Percentiles rank a stretch among this genome's conserved stretches.
These are phyloP conservation scores for Pseudevernia furfuracea DNA, from an alignment of 495 filamentous ascomycete genomes.

Conservation along the genomic window DNA sequence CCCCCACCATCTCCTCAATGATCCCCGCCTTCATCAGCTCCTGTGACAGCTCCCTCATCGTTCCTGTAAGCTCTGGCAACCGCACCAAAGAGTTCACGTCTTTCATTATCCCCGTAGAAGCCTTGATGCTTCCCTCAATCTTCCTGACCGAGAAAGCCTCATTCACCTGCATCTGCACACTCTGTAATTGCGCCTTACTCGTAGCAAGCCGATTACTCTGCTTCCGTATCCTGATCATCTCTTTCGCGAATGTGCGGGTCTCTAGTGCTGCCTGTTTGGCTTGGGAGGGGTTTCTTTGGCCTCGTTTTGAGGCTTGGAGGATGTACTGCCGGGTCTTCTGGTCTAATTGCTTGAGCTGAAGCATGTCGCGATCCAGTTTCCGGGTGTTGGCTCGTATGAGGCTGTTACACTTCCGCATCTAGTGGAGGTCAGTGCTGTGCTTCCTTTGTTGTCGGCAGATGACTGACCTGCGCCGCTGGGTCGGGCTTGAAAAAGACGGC, in stretches of 20 bases:
- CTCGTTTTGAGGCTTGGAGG: constrained; percentile 67
- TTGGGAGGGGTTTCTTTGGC: constrained; percentile 65
- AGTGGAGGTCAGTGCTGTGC: constrained; percentile 7
- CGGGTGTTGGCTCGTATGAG: constrained; percentile 87
- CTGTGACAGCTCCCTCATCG: constrained; percentile 80
- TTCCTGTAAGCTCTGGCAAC: constrained; percentile 77
- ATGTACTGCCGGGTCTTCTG: constrained; percentile 81
- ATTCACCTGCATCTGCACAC: constrained; percentile 95
- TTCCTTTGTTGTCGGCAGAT: neutral
- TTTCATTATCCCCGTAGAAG: constrained; percentile 88
- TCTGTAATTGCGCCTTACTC: constrained; percentile 82
- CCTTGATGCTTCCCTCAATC: constrained; percentile 87
- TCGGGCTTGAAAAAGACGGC: constrained; percentile 86
- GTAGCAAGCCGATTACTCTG: constrained; percentile 67
- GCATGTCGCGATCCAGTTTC: constrained; percentile 90
- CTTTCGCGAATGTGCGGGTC: constrained; percentile 77
- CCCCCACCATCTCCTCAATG: constrained; percentile 94
- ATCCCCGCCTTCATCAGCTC: constrained; percentile 92
- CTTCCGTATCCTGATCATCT: constrained; percentile 75
- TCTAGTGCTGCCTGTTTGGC: constrained; percentile 68
- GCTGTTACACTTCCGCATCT: constrained; percentile 94
- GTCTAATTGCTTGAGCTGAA: constrained; percentile 64
- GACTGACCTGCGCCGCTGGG: constrained; percentile 74
- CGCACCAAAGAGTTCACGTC: constrained; percentile 84
- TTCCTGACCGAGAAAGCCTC: constrained; percentile 93